Evolutionary conservation across 768 basidiomycete species (phyloP), one percentile per base, ranked within the genome.

Genomic region (Naematelia aurantialba): DNA sequence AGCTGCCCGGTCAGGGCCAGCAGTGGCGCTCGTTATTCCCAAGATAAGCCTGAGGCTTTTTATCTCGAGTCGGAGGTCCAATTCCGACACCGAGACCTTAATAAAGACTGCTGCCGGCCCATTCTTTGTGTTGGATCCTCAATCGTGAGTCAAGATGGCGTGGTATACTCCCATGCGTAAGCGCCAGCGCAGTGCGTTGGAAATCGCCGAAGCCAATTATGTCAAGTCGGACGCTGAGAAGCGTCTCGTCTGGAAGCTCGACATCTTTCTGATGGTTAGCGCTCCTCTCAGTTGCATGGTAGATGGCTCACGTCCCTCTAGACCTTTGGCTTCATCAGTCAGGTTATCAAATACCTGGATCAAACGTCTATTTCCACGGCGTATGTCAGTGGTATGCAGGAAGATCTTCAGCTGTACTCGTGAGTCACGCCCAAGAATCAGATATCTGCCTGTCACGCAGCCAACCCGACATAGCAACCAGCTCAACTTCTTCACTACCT

Each of bases 381-480:
- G 34, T 60, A 66, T 48, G 66, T 61, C 0, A 58, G 58, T 11
- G 70, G 70, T 13, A 67, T 70, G 66, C 58, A 66, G 26, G 69
- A 67, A 31, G 66, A 60, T 30, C 55, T 70, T 22, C 44, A 65
- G 10, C 60, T 72, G 5, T n/a, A n/a, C n/a, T n/a, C n/a, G n/a
- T n/a, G n/a, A n/a, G n/a, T n/a, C n/a, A n/a, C n/a, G n/a, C n/a
- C n/a, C n/a, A n/a, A n/a, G n/a, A n/a, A n/a, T n/a, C n/a, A n/a
- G n/a, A n/a, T n/a, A n/a, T n/a, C n/a, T n/a, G n/a, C n/a, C n/a
- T n/a, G n/a, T n/a, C n/a, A n/a, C n/a, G n/a, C n/a, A n/a, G n/a
- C n/a, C n/a, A n/a, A n/a, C n/a, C n/a, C n/a, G n/a, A n/a, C 52
- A 61, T 27, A 68, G 72, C 12, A 73, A 75, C 55, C 68, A 75